Percentiles rank a stretch among this genome's conserved stretches.
phyloP scores from a whole-genome alignment of 139 green algal species.

The Diplosphaera chodatii region DNA sequence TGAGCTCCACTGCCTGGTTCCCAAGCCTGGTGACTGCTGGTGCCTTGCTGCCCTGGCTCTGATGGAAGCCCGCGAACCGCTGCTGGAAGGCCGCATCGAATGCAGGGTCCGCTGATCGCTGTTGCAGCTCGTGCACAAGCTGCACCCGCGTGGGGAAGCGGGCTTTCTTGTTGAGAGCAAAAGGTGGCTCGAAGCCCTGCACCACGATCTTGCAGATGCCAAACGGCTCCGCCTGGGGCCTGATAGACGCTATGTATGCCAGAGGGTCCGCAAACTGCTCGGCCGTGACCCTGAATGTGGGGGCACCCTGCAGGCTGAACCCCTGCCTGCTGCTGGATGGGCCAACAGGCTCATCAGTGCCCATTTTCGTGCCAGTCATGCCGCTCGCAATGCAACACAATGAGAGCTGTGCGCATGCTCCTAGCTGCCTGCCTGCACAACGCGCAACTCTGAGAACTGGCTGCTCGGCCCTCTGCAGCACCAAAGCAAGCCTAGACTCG shows the following conservation, averaged over 20 bases:
- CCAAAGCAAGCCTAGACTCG: no score
- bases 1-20: slow-evolving; percentile 69
- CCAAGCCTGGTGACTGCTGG: slow-evolving; percentile 51
- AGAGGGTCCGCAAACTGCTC: slow-evolving; percentile 68
- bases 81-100: slow-evolving; percentile 40
- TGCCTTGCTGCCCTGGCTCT: slow-evolving; percentile 26
- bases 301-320: slow-evolving; percentile 25
- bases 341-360: no score
- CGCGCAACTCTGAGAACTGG: no score
- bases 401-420: no score
- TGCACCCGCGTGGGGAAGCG: slow-evolving; percentile 71
- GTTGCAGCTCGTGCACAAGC: slow-evolving; percentile 73
- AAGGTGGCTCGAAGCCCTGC: slow-evolving; percentile 52
- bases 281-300: slow-evolving; percentile 55
- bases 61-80: slow-evolving; percentile 50
- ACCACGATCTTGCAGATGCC: slow-evolving; percentile 60
- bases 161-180: slow-evolving; percentile 52
- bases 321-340: no score
- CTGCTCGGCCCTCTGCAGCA: no score
- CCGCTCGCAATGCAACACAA: no score
- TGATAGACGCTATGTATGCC: slow-evolving; percentile 58
- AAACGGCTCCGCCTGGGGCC: slow-evolving; percentile 45
- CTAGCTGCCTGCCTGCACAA: no score
- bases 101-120: slow-evolving; percentile 16
- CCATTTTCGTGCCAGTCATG: no score